A percentile compares a stretch with the other conserved stretches of the same genome.
These are phyloP conservation scores for Oryza longistaminata DNA, from an alignment of 176 grass and related monocot species.

Conservation along the genomic window DNA sequence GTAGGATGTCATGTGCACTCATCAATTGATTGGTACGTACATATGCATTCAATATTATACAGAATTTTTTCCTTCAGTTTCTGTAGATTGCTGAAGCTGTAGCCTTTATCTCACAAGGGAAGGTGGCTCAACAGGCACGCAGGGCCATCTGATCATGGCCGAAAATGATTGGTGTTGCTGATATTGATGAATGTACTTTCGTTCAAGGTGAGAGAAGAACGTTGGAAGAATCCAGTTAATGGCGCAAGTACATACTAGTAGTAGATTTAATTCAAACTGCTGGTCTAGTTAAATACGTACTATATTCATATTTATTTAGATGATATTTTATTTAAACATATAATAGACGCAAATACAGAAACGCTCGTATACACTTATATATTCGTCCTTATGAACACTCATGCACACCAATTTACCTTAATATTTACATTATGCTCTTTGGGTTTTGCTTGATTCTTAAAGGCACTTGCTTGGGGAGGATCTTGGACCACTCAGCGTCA, in stretches of 20 bases:
- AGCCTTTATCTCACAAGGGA: not conserved
- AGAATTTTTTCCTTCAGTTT: not conserved
- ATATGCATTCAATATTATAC: not conserved
- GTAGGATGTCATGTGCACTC: conserved; percentile 42
- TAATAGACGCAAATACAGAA: too few relatives aligned
- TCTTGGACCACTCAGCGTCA: conserved; percentile 87
- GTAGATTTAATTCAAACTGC: not conserved
- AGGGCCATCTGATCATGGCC: not conserved
- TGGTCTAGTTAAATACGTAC: not conserved
- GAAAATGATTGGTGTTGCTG: conserved; percentile 4
- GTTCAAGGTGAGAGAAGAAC: not conserved
- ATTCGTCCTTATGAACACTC: too few relatives aligned
- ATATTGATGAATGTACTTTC: not conserved
- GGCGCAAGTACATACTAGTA: not conserved
- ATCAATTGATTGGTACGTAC: conserved; percentile 17
- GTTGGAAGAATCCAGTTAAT: not conserved
- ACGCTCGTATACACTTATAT: too few relatives aligned
- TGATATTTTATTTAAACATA: too few relatives aligned
- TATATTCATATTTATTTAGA: not conserved
- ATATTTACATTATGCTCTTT: not conserved
- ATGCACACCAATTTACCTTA: not conserved
- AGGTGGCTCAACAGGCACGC: not conserved
- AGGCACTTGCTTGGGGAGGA: conserved; percentile 98
- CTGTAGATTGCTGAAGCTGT: not conserved
- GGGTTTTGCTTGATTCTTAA: not conserved